Conservation (phyloP, 805 yeast species). For the Komagataella mondaviorum region DNA sequence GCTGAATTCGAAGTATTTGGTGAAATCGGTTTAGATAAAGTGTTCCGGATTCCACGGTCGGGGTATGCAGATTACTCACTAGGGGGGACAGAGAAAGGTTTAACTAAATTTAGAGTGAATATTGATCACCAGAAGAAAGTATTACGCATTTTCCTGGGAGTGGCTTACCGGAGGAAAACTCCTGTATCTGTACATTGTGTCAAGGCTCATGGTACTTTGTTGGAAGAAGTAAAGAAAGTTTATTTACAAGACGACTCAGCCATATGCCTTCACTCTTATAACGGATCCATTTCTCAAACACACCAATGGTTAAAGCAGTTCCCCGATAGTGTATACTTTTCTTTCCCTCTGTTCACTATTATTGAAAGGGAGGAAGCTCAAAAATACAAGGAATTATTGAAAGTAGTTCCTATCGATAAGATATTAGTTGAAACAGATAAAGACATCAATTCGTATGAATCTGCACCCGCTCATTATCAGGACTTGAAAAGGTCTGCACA, state of each 20-base stretch:
- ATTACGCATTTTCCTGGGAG: constrained; percentile 31
- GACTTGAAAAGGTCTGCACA: not conserved
- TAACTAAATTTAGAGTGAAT: constrained; percentile 21
- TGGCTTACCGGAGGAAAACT: constrained; percentile 34
- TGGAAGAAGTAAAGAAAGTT: constrained; percentile 22
- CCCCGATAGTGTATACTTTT: constrained; percentile 26
- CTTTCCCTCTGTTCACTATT: constrained; percentile 29
- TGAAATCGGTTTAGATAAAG: constrained; percentile 82
- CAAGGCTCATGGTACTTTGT: constrained; percentile 54
- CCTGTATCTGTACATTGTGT: constrained; percentile 80
- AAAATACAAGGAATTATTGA: constrained; percentile 14
- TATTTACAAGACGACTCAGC: constrained; percentile 10
- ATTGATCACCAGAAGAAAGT: constrained; percentile 55
- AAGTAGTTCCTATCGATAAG: constrained; percentile 19
- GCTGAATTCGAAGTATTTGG: constrained; percentile 40
- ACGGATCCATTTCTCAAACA: constrained; percentile 70
- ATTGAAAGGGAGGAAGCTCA: constrained; percentile 23
- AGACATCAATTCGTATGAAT: constrained; percentile 11
- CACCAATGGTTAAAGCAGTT: constrained; percentile 26
- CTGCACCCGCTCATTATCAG: not conserved
- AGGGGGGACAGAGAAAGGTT: not conserved
- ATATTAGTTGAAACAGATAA: constrained; percentile 44
- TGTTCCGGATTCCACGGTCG: constrained; percentile 49
- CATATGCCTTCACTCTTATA: constrained; percentile 70
- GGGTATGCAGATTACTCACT: constrained; percentile 36